Base-by-base conservation (phyloP, 345 rosid species). In the Bruguiera gymnorhiza region DNA sequence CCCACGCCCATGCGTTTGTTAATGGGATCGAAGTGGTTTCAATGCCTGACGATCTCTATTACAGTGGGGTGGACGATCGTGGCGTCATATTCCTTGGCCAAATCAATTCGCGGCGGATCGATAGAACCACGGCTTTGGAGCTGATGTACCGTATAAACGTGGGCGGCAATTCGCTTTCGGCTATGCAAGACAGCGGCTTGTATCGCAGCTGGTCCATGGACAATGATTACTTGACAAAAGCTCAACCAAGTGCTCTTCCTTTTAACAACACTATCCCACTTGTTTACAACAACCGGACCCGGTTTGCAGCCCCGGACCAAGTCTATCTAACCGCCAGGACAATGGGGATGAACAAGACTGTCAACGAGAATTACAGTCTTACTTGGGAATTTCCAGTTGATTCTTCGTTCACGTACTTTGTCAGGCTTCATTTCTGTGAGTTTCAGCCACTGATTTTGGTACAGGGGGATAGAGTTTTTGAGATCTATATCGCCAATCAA, bases 21-120 rank as follows among this genome's bases (percentile, higher is more conserved):
- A 83, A 80, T 26, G 84, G 79, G 23, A 73, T 83, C 3, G 82
- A 83, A 65, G 31, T 83, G 18, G 75, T 83, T 27, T 80, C 84
- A 30, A 73, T 80, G 76, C 84, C 86, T 0, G 11, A 23, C n/a
- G 3, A 27, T 51, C 82, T 81, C 6, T 79, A 79, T 53, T 81
- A 76, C 48, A 26, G 11, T 13, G 2, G 19, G 2, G 20, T 4
- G 2, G 18, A 1, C 21, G 50, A 27, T 43, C 50, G 0, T 8
- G 36, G 19, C 3, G 13, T 15, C 15, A n/a, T 16, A 16, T 15
- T 72, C 4, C 15, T 75, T 10, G 84, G 83, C 19, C 62, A 74
- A 50, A 67, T 9, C 37, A 62, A 50, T 58, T 19, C 21, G 20
- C 0, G 0, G 3, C 0, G 4, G 27, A 24, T 62, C 11, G 2